Base-by-base conservation (phyloP, 768 basidiomycete species). In the Mycena amicta region DNA sequence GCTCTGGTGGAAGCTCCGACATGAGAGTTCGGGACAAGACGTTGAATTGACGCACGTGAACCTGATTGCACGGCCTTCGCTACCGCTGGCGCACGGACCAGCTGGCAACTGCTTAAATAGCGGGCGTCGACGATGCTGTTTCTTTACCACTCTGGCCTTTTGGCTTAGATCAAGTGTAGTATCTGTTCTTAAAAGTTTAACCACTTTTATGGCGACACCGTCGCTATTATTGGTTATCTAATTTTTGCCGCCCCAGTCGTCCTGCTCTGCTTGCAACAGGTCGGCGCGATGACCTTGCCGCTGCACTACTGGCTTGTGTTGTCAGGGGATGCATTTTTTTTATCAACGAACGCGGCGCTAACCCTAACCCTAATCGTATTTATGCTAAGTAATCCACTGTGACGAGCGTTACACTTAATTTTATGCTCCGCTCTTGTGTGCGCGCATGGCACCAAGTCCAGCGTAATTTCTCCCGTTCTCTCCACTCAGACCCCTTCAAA, bases 91-190 rank as follows among this genome's bases (percentile, higher is more conserved):
- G 18, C 33, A 18, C 18, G 33, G 33, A 8, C 33, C 33, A 18
- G 33, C 33, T 37, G 33, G 8, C 18, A 18, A 18, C 33, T 37
- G 18, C 8, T 37, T 37, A 8, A 37, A 37, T 8, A 37, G 33
- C 33, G 18, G 18, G 11, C 18, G 33, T 37, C 33, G 8, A 18
- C 33, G 11, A 37, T 37, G 8, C 33, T 37, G 33, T 46, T 53
- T 77, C 80, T 58, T 86, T 80, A 88, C 88, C 88, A 89, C 88
- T 90, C 88, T 89, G 88, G 88, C 87, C 89, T 90, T 88, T 90
- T 91, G 89, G 90, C 90, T 92, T 91, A 90, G 90, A 92, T 91
- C 89, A 91, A 91, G 90, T 92, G 90, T 92, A 91, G 90, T 92
- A 92, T 91, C 89, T 92, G 90, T 91, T 90, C 89, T 91, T 89